These are phyloP conservation scores for Diutina sp. DNA, from an alignment of 1,139 yeast species.

Conservation along the genomic window DNA sequence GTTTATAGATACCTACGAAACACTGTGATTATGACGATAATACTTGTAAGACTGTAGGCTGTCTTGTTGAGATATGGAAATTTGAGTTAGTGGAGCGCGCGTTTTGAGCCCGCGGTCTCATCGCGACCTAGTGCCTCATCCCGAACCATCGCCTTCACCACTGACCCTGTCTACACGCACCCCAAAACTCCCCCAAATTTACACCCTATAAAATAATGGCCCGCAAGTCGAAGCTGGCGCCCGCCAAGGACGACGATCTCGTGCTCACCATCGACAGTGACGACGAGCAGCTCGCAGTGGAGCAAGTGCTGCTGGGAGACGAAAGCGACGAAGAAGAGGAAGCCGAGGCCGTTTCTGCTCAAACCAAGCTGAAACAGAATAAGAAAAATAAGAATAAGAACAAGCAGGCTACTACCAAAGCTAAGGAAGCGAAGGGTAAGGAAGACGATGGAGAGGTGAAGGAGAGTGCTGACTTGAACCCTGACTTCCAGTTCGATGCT, in stretches of 20 bases:
- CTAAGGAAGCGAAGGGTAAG: not conserved
- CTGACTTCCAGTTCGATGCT: constrained; percentile 55
- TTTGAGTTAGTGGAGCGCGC: too few species aligned
- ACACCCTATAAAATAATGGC: not conserved
- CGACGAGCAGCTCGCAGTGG: constrained; percentile 2
- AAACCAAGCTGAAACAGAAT: constrained; percentile 8
- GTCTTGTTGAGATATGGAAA: too few species aligned
- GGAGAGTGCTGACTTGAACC: constrained; percentile 40
- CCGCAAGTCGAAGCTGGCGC: not conserved
- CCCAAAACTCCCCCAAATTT: not conserved
- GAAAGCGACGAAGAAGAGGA: constrained; percentile 15
- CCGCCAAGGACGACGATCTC: constrained; percentile 12
- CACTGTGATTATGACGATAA: not conserved
- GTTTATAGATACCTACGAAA: not conserved
- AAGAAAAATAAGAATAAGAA: too few species aligned
- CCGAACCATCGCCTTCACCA: not conserved
- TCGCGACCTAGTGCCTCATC: not conserved
- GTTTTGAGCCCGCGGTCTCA: too few species aligned
- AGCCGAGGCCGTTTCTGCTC: constrained; percentile 7
- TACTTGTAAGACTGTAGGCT: not conserved
- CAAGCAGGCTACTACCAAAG: not conserved
- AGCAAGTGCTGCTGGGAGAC: constrained; percentile 21
- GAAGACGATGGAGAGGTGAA: constrained; percentile 16
- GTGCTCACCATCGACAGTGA: constrained; percentile 43
- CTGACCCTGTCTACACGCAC: not conserved